A percentile compares a stretch with the other conserved stretches of the same genome.
phyloP scores from a whole-genome alignment of 257 asterid species.

The Solanum chiquidenum region DNA sequence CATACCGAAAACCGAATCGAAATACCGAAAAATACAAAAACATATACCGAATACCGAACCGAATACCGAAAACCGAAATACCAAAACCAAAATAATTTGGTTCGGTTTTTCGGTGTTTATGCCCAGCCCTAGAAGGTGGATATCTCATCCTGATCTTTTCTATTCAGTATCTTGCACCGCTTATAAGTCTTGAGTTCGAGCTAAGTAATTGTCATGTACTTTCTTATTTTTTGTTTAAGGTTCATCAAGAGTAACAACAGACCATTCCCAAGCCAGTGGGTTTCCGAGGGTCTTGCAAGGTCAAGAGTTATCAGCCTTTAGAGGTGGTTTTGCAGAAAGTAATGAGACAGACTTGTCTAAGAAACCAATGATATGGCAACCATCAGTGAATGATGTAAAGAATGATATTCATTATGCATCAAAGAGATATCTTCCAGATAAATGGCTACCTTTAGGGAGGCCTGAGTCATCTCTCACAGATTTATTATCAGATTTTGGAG shows the following conservation, averaged over 20 bases:
- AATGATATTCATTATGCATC: slow-evolving; percentile 32
- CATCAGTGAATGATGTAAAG: slow-evolving; percentile 56
- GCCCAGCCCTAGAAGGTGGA: too few relatives aligned
- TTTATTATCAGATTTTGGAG: slow-evolving; percentile 74
- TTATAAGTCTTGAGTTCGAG: neutral
- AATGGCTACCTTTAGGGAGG: slow-evolving; percentile 57
- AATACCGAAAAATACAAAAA: too few relatives aligned
- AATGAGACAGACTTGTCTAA: slow-evolving; percentile 58
- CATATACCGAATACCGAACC: too few relatives aligned
- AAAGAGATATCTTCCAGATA: slow-evolving; percentile 39
- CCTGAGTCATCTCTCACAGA: slow-evolving; percentile 62
- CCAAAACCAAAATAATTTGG: too few relatives aligned
- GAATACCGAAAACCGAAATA: too few relatives aligned
- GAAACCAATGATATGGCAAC: slow-evolving; percentile 44
- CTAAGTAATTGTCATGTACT: neutral
- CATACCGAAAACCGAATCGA: too few relatives aligned
- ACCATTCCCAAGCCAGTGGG: slow-evolving; percentile 63
- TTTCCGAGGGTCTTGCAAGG: slow-evolving; percentile 87
- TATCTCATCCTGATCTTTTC: neutral
- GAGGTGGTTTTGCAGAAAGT: slow-evolving; percentile 54
- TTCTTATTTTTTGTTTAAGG: slow-evolving; percentile 26
- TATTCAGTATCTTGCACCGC: neutral
- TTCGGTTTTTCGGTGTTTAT: too few relatives aligned
- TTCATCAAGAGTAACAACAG: slow-evolving; percentile 47
- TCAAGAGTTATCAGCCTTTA: slow-evolving; percentile 78